phyloP scores from a whole-genome alignment of 2,329 filamentous ascomycete genomes.

The Juglanconis sp. region DNA sequence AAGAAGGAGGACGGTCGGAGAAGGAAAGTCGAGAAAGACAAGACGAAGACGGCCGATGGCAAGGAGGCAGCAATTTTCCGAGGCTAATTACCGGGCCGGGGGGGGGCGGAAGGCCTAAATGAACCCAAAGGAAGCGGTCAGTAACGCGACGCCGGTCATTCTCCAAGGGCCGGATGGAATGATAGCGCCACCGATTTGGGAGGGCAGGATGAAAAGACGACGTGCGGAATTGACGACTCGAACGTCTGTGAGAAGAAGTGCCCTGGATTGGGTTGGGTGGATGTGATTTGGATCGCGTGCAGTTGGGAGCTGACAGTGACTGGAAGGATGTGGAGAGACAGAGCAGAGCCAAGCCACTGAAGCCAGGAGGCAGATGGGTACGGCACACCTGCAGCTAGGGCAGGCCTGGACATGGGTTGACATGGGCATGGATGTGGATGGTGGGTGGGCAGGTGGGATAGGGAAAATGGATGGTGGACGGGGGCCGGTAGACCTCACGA shows the following conservation, averaged over 20 bases:
- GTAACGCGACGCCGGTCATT: conserved; percentile 16
- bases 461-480: too few species aligned
- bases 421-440: too few species aligned
- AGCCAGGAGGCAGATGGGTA: conserved; percentile 1
- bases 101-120: conserved; percentile 11
- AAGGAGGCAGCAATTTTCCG: conserved; percentile 7
- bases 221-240: not conserved
- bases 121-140: conserved; percentile 16
- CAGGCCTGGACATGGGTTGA: too few species aligned
- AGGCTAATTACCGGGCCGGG: conserved; percentile 13
- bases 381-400: not conserved
- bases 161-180: conserved; percentile 1
- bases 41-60: not conserved
- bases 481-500: not conserved
- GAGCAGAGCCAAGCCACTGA: not conserved
- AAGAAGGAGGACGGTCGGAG: not conserved
- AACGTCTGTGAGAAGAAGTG: not conserved
- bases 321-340: conserved; percentile 2
- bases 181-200: not conserved
- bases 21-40: conserved; percentile 6
- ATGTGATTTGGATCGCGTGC: not conserved
- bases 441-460: too few species aligned
- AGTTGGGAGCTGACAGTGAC: not conserved
- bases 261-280: not conserved
- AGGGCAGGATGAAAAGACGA: not conserved